phyloP scores from a whole-genome alignment of 2,329 filamentous ascomycete species.

The Elsinoe arachidis region DNA sequence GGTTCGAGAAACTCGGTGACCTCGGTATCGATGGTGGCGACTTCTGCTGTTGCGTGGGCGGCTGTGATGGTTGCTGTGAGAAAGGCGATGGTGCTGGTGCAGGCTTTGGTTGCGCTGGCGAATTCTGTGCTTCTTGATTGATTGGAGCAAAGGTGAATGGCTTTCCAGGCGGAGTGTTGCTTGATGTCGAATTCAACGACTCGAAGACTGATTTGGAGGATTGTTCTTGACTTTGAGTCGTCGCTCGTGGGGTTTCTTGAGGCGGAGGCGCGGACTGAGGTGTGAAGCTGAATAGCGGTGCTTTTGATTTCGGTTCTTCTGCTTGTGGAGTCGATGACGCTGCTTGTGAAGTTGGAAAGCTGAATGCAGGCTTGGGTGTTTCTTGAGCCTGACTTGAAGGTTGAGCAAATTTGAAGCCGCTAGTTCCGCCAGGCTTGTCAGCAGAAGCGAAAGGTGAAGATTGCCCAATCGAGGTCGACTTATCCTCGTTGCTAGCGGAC shows the following conservation, averaged over 20 bases:
- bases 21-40: constrained; percentile 6
- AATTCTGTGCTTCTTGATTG: neutral
- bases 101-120: neutral
- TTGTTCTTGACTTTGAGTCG: neutral
- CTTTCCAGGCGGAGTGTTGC: neutral
- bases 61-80: neutral
- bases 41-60: neutral
- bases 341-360: neutral
- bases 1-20: constrained; percentile 14
- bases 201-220: neutral
- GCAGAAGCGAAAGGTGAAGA: neutral
- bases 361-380: neutral
- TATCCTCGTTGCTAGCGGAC: neutral
- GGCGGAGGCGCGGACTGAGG: constrained; percentile 14
- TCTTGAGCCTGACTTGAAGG: neutral
- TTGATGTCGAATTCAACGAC: neutral
- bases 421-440: neutral
- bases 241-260: constrained; percentile 10
- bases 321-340: neutral
- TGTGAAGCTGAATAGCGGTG: constrained; percentile 6
- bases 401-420: neutral
- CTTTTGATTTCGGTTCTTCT: neutral
- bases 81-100: neutral
- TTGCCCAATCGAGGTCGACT: neutral
- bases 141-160: neutral